phyloP scores from a whole-genome alignment of 495 filamentous ascomycete genomes.

The Venustampulla echinocandica region DNA sequence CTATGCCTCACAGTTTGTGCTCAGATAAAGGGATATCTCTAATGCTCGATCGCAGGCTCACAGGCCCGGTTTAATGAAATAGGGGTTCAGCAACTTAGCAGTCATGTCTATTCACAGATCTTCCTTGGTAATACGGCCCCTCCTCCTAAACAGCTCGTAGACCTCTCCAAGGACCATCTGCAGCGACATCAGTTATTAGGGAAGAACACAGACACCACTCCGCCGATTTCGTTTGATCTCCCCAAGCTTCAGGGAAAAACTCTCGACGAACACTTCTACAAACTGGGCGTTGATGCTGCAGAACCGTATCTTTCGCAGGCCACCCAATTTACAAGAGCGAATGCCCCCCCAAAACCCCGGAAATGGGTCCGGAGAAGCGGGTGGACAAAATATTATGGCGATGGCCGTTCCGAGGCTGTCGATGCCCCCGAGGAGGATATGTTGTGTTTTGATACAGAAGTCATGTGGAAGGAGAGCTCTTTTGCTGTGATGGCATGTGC shows the following conservation, averaged over 20 bases:
- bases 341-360: slow-evolving; percentile 63
- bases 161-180: slow-evolving; percentile 77
- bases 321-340: slow-evolving; percentile 57
- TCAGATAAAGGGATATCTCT: slow-evolving; percentile 1
- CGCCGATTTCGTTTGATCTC: slow-evolving; percentile 78
- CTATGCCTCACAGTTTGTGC: too few species aligned
- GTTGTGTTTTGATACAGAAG: slow-evolving; percentile 92
- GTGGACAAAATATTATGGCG: slow-evolving; percentile 84
- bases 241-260: slow-evolving; percentile 69
- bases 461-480: slow-evolving; percentile 85
- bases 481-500: slow-evolving; percentile 97
- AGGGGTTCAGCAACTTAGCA: slow-evolving; percentile 85
- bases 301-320: slow-evolving; percentile 78
- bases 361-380: slow-evolving; percentile 75
- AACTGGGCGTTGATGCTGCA: slow-evolving; percentile 76
- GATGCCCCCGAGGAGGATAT: slow-evolving; percentile 69
- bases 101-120: slow-evolving; percentile 71
- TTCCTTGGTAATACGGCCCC: slow-evolving; percentile 53
- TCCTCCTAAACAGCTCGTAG: slow-evolving; percentile 60
- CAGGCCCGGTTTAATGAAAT: slow-evolving; percentile 76
- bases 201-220: slow-evolving; percentile 68
- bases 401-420: slow-evolving; percentile 62
- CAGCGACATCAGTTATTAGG: slow-evolving; percentile 77
- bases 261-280: slow-evolving; percentile 92
- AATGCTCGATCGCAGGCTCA: slow-evolving; percentile 10